Evolutionary conservation across 2,329 filamentous ascomycete genomes (phyloP).

Genomic region (Colletotrichum musicola): DNA sequence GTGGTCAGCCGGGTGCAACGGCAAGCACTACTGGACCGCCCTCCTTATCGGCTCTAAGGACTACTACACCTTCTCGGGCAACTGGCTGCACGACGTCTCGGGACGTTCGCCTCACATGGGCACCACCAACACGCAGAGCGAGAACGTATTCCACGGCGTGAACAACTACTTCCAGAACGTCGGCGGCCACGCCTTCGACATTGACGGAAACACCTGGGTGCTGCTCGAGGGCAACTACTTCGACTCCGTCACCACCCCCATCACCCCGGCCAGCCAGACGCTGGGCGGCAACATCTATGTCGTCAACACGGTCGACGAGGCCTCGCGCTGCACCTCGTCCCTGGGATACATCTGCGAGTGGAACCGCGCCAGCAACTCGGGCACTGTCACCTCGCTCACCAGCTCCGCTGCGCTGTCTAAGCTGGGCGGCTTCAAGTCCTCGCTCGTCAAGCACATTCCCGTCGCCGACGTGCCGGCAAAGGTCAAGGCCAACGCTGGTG

Average conservation of each 20-base stretch:
- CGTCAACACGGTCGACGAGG: constrained; percentile 44
- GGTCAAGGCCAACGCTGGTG: constrained; percentile 43
- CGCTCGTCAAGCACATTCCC: constrained; percentile 40
- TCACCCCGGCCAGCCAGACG: constrained; percentile 46
- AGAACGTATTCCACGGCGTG: constrained; percentile 43
- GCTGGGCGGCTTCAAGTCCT: constrained; percentile 40
- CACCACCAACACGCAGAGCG: constrained; percentile 26
- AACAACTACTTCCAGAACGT: constrained; percentile 48
- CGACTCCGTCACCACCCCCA: constrained; percentile 53
- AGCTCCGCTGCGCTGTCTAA: constrained; percentile 36
- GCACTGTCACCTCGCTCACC: constrained; percentile 34
- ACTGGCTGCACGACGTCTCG: constrained; percentile 46
- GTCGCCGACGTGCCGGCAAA: constrained; percentile 41
- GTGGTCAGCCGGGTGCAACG: constrained; percentile 47
- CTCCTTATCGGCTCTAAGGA: constrained; percentile 48
- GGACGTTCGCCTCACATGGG: constrained; percentile 46
- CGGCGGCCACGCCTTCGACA: constrained; percentile 64
- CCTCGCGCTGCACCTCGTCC: constrained; percentile 33
- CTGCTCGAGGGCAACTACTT: constrained; percentile 52
- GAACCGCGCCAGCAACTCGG: constrained; percentile 41
- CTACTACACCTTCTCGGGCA: constrained; percentile 41
- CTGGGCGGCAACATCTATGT: constrained; percentile 43
- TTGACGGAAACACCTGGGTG: constrained; percentile 51
- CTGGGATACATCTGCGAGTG: constrained; percentile 44
- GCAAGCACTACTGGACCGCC: constrained; percentile 49